These are phyloP conservation scores for Trifolium fragiferum DNA, from an alignment of 306 rosid genomes.

Conservation along the genomic window DNA sequence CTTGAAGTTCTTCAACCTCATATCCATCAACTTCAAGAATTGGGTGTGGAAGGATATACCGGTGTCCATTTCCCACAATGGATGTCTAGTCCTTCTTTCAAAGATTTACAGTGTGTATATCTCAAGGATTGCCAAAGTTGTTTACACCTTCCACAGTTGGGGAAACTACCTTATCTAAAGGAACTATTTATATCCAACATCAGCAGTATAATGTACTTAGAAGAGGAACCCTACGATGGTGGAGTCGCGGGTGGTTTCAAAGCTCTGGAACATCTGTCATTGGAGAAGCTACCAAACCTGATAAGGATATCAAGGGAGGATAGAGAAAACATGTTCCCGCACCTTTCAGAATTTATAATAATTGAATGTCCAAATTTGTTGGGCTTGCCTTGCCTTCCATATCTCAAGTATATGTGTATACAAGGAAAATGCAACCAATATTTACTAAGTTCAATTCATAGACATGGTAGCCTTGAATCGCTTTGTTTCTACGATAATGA, in stretches of 20 bases:
- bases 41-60: background rate
- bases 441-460: constrained; percentile 28
- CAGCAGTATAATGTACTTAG: background rate
- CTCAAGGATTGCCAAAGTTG: background rate
- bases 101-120: background rate
- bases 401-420: background rate
- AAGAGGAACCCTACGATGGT: constrained; percentile 8
- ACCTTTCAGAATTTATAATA: constrained; percentile 11
- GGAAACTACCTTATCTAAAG: constrained; percentile 31
- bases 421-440: constrained; percentile 2
- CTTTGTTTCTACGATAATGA: background rate
- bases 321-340: constrained; percentile 21
- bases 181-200: background rate
- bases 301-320: constrained; percentile 27
- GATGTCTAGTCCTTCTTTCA: constrained; percentile 34
- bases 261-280: constrained; percentile 8
- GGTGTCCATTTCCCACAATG: constrained; percentile 36
- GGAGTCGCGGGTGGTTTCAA: constrained; percentile 14
- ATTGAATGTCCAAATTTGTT: constrained; percentile 29
- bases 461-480: constrained; percentile 15
- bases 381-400: constrained; percentile 39
- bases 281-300: constrained; percentile 33
- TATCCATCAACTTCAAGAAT: background rate
- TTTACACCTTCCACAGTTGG: constrained; percentile 9
- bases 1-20: constrained; percentile 41